Percentiles rank a stretch among this genome's conserved stretches.
Evolutionary conservation across 2,329 filamentous ascomycete species (phyloP).

Genomic region (Colletotrichum sp.): DNA sequence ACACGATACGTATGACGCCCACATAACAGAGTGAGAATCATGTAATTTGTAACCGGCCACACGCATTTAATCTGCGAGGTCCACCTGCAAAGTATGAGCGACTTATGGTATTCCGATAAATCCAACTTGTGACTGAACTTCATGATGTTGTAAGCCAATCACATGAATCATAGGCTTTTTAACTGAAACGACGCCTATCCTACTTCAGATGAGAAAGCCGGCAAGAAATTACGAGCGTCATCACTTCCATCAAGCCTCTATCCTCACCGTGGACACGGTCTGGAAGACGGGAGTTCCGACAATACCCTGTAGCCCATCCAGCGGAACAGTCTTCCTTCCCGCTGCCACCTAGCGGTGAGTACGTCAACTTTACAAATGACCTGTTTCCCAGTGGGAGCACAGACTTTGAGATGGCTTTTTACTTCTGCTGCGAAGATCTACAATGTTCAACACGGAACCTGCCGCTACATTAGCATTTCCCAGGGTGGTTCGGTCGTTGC

Average conservation of each 20-base stretch:
- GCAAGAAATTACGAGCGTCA: background rate
- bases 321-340: background rate
- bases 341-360: background rate
- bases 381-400: background rate
- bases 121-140: background rate
- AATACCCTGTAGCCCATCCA: background rate
- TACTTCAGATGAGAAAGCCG: background rate
- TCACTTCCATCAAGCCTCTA: background rate
- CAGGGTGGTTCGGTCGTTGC: background rate
- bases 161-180: background rate
- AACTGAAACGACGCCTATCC: background rate
- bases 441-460: background rate
- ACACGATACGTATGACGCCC: background rate
- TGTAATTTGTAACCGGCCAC: background rate
- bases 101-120: background rate
- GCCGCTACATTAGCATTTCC: background rate
- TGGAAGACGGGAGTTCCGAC: background rate
- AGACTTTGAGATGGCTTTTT: background rate
- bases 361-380: background rate
- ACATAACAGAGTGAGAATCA: background rate
- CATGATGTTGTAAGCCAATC: background rate
- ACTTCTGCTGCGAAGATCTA: background rate
- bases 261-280: background rate
- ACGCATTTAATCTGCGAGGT: background rate
- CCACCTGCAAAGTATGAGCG: background rate